phyloP scores from a whole-genome alignment of 1,284 basidiomycete genomes.

The Cutaneotrichosporon mucoides region DNA sequence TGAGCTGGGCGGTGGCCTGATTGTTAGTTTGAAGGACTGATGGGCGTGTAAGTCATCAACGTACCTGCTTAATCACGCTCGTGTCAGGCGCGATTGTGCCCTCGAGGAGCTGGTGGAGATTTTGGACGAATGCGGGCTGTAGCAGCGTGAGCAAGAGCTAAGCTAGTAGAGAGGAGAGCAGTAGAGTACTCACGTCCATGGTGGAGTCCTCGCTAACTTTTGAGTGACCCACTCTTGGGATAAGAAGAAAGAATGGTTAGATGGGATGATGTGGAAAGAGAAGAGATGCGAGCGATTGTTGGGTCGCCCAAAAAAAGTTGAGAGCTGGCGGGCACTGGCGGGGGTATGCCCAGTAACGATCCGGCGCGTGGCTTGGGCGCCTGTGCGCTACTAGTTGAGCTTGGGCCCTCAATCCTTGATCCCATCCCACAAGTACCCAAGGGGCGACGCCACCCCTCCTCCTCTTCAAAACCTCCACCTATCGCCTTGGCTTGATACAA shows the following conservation, averaged over 20 bases:
- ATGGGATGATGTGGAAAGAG: not conserved
- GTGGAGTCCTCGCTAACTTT: conserved; percentile 8
- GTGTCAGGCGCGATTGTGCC: conserved; percentile 85
- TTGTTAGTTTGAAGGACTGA: not conserved
- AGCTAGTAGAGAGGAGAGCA: not conserved
- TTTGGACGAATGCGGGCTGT: conserved; percentile 52
- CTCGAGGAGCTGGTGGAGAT: conserved; percentile 74
- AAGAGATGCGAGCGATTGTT: conserved; percentile 3
- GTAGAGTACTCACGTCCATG: conserved; percentile 22
- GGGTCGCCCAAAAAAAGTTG: not conserved
- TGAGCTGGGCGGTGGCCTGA: conserved; percentile 86
- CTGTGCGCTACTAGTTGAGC: no score
- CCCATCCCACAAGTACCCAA: no score
- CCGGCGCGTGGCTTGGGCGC: no score
- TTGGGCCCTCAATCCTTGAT: no score
- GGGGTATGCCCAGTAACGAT: no score
- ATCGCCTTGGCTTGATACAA: no score
- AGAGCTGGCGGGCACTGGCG: no score
- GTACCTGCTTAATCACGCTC: conserved; percentile 75
- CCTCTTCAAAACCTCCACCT: no score
- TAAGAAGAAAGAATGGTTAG: no score
- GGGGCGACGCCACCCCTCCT: no score
- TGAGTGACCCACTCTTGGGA: not conserved
- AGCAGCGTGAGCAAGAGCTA: not conserved
- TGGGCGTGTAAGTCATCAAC: conserved; percentile 35